These are phyloP conservation scores for Hypoxylon trugodes DNA, from an alignment of 495 filamentous ascomycete genomes.

Conservation along the genomic window DNA sequence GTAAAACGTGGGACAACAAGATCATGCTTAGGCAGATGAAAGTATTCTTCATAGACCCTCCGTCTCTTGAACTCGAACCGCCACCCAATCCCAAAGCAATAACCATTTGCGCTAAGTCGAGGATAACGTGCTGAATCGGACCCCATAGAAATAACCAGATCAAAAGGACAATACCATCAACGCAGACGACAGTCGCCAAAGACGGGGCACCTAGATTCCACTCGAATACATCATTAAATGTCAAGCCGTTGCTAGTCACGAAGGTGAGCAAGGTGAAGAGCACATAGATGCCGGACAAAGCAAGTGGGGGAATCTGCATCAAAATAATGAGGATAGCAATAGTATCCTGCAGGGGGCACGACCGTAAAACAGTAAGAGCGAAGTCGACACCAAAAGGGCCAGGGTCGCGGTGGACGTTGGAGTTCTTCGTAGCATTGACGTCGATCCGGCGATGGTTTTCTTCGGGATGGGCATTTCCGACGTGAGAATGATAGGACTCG, in stretches of 20 bases:
- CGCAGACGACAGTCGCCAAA: constrained; percentile 78
- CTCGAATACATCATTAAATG: constrained; percentile 60
- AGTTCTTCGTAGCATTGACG: constrained; percentile 72
- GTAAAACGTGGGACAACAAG: constrained; percentile 70
- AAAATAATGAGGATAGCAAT: constrained; percentile 98
- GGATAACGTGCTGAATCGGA: constrained; percentile 83
- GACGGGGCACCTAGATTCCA: constrained; percentile 71
- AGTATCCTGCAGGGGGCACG: constrained; percentile 92
- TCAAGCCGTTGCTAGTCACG: constrained; percentile 68
- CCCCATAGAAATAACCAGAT: constrained; percentile 92
- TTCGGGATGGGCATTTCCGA: constrained; percentile 52
- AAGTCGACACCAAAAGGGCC: constrained; percentile 69
- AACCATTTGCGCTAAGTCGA: constrained; percentile 96
- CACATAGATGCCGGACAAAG: constrained; percentile 89
- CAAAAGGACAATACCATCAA: constrained; percentile 81
- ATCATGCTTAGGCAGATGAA: constrained; percentile 84
- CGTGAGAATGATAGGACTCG: constrained; percentile 52
- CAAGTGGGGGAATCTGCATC: constrained; percentile 91
- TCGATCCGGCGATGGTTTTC: constrained; percentile 66
- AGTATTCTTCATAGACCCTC: constrained; percentile 71
- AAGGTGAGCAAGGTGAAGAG: constrained; percentile 95
- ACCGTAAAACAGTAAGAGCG: constrained; percentile 84
- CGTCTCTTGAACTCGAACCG: constrained; percentile 78
- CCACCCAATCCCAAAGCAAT: constrained; percentile 94
- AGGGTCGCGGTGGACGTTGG: constrained; percentile 66